Percentiles rank a stretch among this genome's conserved stretches.
phyloP scores from a whole-genome alignment of 768 basidiomycete species.

The Pleurotus platypus region DNA sequence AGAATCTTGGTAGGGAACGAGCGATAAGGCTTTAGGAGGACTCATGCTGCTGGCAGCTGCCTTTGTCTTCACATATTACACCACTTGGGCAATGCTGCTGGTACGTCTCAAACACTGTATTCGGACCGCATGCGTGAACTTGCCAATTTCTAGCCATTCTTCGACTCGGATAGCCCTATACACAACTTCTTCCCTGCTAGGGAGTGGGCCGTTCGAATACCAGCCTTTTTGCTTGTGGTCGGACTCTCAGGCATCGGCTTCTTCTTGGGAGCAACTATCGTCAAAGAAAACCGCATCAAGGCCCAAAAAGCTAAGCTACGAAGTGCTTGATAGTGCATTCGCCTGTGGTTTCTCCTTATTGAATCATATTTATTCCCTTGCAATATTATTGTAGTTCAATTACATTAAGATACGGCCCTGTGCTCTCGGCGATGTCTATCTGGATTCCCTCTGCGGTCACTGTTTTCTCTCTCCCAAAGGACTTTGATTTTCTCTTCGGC shows the following conservation, averaged over 20 bases:
- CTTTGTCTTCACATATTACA: conserved; percentile 84
- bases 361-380: neutral
- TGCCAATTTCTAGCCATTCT: conserved; percentile 60
- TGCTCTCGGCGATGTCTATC: conserved; percentile 6
- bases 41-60: conserved; percentile 76
- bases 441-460: conserved; percentile 20
- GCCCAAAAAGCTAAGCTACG: conserved; percentile 60
- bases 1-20: conserved; percentile 52
- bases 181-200: conserved; percentile 80
- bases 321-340: conserved; percentile 43
- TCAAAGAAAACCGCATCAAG: conserved; percentile 70
- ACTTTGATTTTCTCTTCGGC: conserved; percentile 69
- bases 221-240: conserved; percentile 76
- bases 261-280: conserved; percentile 75
- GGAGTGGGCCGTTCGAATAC: conserved; percentile 90
- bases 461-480: conserved; percentile 23
- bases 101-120: conserved; percentile 39
- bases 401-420: conserved; percentile 1
- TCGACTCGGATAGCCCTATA: conserved; percentile 68
- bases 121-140: conserved; percentile 3
- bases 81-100: conserved; percentile 85
- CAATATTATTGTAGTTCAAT: conserved; percentile 6
- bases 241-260: conserved; percentile 78
- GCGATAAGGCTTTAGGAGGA: conserved; percentile 80
- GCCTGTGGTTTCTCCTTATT: neutral